Evolutionary conservation across 345 rosid species (phyloP).

Genomic region (Cochlearia excelsa): DNA sequence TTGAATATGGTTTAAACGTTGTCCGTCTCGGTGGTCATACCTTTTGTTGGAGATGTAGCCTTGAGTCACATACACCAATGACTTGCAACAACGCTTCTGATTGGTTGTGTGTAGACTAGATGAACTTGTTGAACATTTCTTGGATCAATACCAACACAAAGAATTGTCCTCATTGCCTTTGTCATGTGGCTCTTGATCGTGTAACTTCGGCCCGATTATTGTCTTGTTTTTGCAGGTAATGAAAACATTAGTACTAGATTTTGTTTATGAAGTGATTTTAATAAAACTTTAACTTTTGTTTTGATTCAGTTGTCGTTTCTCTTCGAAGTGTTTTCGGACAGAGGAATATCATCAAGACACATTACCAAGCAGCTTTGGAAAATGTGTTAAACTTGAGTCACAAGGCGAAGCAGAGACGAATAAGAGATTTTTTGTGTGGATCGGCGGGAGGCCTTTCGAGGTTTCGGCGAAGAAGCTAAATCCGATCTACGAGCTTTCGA

Average conservation of each 20-base stretch:
- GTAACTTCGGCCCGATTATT: neutral
- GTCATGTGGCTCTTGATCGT: neutral
- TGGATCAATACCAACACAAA: neutral
- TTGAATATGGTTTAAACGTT: neutral
- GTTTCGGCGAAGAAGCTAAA: neutral
- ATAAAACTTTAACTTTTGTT: too few relatives aligned
- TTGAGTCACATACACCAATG: slow-evolving; percentile 32
- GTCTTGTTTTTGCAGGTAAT: slow-evolving; percentile 26
- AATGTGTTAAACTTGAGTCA: too few relatives aligned
- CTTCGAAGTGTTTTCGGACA: too few relatives aligned
- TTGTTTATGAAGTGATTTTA: too few relatives aligned
- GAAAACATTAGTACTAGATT: too few relatives aligned
- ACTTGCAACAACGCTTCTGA: slow-evolving; percentile 32
- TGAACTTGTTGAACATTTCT: neutral
- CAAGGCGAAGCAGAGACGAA: too few relatives aligned
- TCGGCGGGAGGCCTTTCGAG: too few relatives aligned
- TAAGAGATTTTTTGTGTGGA: too few relatives aligned
- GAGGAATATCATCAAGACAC: too few relatives aligned
- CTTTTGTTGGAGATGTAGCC: slow-evolving; percentile 29
- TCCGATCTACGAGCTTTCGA: slow-evolving; percentile 15
- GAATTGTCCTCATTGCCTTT: slow-evolving; percentile 17
- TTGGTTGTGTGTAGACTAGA: slow-evolving; percentile 17
- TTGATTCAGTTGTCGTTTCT: too few relatives aligned
- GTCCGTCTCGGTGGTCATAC: slow-evolving; percentile 28
- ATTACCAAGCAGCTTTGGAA: too few relatives aligned